A percentile compares a stretch with the other conserved stretches of the same genome.
phyloP scores from a whole-genome alignment of 2,329 filamentous ascomycete genomes.

The Boeremia exigua region DNA sequence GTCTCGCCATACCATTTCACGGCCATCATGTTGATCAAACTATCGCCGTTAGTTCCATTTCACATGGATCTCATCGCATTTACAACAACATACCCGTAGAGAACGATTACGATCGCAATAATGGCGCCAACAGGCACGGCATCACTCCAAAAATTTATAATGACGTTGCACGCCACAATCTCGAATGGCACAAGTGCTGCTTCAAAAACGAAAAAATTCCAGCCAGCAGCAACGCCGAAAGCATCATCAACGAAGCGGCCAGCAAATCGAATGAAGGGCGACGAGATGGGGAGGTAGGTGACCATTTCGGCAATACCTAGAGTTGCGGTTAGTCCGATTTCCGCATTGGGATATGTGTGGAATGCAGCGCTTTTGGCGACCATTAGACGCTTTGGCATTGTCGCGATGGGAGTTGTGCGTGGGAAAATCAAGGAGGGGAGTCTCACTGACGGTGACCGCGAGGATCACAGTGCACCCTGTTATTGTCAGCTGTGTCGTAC shows the following conservation, averaged over 20 bases:
- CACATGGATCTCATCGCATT: neutral
- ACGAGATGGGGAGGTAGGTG: slow-evolving; percentile 76
- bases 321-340: slow-evolving; percentile 25
- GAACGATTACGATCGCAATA: slow-evolving; percentile 64
- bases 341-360: slow-evolving; percentile 11
- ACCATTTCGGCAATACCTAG: slow-evolving; percentile 74
- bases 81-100: slow-evolving; percentile 60
- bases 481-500: neutral
- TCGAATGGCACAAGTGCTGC: slow-evolving; percentile 72
- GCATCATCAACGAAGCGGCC: slow-evolving; percentile 77
- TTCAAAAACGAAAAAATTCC: slow-evolving; percentile 77
- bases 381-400: slow-evolving; percentile 22
- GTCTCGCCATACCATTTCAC: slow-evolving; percentile 58
- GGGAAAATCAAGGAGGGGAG: slow-evolving; percentile 20
- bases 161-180: slow-evolving; percentile 58
- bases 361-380: slow-evolving; percentile 22
- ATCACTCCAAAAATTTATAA: slow-evolving; percentile 57
- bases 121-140: slow-evolving; percentile 65
- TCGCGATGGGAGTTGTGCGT: slow-evolving; percentile 33
- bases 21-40: slow-evolving; percentile 70
- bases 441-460: slow-evolving; percentile 50
- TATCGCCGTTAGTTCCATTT: slow-evolving; percentile 20
- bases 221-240: slow-evolving; percentile 74
- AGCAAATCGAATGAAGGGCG: slow-evolving; percentile 79
- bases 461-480: slow-evolving; percentile 52